These are phyloP conservation scores for Trypanosomatidae sp. DNA, from an alignment of 208 protist species.

Conservation along the genomic window DNA sequence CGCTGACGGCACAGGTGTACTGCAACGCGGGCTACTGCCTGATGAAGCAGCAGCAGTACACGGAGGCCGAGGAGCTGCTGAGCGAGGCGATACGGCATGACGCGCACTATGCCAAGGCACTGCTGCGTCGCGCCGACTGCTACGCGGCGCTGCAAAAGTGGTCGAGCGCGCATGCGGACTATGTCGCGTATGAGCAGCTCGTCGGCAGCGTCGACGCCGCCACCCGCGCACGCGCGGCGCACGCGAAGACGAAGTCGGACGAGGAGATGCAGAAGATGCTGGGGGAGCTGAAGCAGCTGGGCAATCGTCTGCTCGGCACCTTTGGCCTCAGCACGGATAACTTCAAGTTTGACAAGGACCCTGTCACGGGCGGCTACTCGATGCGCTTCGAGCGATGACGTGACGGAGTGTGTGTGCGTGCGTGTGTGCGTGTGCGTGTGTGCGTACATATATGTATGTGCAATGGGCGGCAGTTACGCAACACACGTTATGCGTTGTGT, in stretches of 20 bases:
- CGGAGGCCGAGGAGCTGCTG: constrained; percentile 66
- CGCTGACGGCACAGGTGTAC: constrained; percentile 70
- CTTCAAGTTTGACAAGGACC: constrained; percentile 96
- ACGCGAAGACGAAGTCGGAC: constrained; percentile 80
- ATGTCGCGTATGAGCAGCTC: constrained; percentile 72
- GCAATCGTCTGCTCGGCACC: constrained; percentile 92
- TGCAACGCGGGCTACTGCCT: constrained; percentile 76
- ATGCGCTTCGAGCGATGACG: constrained; percentile 83
- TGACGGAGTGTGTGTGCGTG: background rate
- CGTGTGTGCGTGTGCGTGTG: background rate
- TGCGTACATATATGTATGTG: background rate
- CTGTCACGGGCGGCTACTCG: constrained; percentile 84
- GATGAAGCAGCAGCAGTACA: constrained; percentile 43
- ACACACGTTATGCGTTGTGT: background rate
- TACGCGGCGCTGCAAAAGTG: constrained; percentile 81
- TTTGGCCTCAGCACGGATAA: constrained; percentile 95
- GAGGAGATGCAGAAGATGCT: constrained; percentile 92
- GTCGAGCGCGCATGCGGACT: constrained; percentile 80
- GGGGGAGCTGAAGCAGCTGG: constrained; percentile 92
- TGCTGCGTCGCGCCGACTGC: constrained; percentile 75
- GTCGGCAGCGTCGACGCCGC: constrained; percentile 33
- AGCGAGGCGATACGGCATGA: constrained; percentile 80
- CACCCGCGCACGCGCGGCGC: constrained; percentile 20
- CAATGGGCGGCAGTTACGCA: background rate
- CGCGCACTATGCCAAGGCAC: constrained; percentile 68